Base-by-base conservation (phyloP, 495 filamentous ascomycete species). In the Choiromyces venosus region DNA sequence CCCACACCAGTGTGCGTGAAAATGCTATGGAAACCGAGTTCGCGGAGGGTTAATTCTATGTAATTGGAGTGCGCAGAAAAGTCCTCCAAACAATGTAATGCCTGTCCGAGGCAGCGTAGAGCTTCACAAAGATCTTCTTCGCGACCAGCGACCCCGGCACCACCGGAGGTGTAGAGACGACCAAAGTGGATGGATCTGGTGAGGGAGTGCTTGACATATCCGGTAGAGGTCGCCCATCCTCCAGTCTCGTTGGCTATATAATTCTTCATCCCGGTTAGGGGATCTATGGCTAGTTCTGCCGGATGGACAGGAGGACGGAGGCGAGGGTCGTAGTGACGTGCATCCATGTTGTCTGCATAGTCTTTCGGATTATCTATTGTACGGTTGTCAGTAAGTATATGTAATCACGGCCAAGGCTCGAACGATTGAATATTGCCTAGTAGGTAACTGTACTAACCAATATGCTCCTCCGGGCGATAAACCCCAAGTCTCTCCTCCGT, bases 11-110 rank as follows among this genome's bases (percentile, higher is more conserved):
- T 91, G 76, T 97, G 94, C 7, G 94, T 85, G 80, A 97, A 99
- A 33, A 99, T 91, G 66, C 90, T 88, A 68, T 85, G 85, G 75
- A 91, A 90, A 14, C 93, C 93, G 72, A 97, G 87, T 79, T 99
- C 95, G 4, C 92, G 89, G 37, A 99, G 86, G 10, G 87, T 90
- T 37, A 97, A 88, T 83, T 99, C 95, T 71, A 89, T 89, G 82
- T 99, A 97, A 81, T 99, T 99, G 46, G 91, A 94, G 81, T 99
- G 95, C 5, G 95, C 95, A 25, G 91, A 92, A 78, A 97, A 99
- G 81, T 99, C 94, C 82, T 99, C 95, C 67, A 98, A 85, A 76
- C 91, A 95, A 83, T 99, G 95, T 2, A 99, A 87, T 29, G 90
- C 91, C 83, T 99, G 95, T 0, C 95, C 95, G 8, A 99, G 86